phyloP scores from a whole-genome alignment of 441 rosid species.

The Manihot esculenta region DNA sequence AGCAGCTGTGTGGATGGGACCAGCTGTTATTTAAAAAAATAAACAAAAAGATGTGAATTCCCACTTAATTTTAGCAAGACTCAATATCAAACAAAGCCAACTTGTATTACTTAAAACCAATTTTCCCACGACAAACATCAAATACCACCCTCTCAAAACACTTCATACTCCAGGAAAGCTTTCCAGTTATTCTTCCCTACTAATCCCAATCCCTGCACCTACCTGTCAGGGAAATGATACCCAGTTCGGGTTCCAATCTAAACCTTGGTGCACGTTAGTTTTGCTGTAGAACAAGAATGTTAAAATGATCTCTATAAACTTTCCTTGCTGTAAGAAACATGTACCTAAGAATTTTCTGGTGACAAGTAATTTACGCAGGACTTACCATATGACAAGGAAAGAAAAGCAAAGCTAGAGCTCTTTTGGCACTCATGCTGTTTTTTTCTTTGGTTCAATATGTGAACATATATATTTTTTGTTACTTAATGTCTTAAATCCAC shows the following conservation, averaged over 20 bases:
- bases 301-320: too few species aligned
- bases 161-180: not conserved
- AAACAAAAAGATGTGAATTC: constrained; percentile 14
- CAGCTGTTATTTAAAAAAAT: constrained; percentile 35
- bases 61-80: not conserved
- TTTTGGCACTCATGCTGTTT: too few species aligned
- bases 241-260: too few species aligned
- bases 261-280: not conserved
- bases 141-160: constrained; percentile 11
- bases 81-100: constrained; percentile 8
- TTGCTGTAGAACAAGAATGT: not conserved
- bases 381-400: too few species aligned
- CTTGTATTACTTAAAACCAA: constrained; percentile 4
- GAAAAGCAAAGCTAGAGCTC: too few species aligned
- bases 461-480: too few species aligned
- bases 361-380: too few species aligned
- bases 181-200: not conserved
- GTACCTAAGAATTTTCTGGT: too few species aligned
- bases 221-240: too few species aligned
- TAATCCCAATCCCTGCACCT: not conserved
- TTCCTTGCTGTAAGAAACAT: too few species aligned
- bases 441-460: too few species aligned
- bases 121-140: constrained; percentile 5
- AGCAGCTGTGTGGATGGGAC: constrained; percentile 31
- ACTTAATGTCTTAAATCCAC: too few species aligned